Conservation (phyloP, 257 asterid genomes). For the Leonotis leonurus region DNA sequence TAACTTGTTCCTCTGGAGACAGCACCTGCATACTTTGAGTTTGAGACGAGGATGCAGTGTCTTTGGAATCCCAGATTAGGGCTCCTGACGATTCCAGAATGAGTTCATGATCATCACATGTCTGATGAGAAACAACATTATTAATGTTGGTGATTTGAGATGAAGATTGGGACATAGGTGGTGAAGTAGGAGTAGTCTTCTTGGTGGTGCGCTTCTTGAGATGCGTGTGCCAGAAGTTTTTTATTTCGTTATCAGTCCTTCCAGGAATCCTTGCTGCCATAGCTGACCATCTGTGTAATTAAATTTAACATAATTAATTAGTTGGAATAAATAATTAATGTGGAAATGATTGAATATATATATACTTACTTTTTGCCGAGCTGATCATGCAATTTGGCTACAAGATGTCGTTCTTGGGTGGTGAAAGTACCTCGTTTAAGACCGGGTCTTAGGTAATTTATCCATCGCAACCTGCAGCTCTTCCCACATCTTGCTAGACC, state of each 20-base stretch:
- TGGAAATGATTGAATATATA: neutral
- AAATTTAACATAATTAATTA: neutral
- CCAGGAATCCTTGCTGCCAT: conserved; percentile 21
- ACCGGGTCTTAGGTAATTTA: conserved; percentile 25
- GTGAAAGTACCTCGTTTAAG: conserved; percentile 21
- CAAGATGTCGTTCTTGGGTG: conserved; percentile 20
- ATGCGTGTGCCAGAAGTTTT: conserved; percentile 21
- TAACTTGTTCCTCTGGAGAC: too few species aligned
- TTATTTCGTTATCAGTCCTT: conserved; percentile 21
- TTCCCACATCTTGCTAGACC: conserved; percentile 27
- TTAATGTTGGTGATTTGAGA: neutral
- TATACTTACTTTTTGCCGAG: conserved; percentile 23
- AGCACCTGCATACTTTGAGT: too few species aligned
- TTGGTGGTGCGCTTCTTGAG: conserved; percentile 7
- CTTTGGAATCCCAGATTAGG: too few species aligned
- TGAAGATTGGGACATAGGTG: too few species aligned
- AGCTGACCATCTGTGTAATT: conserved; percentile 32
- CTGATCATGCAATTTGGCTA: conserved; percentile 14
- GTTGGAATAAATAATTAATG: neutral
- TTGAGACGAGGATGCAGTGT: too few species aligned
- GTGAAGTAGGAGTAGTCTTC: too few species aligned
- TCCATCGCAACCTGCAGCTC: conserved; percentile 32
- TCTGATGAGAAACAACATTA: too few species aligned
- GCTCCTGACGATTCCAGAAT: conserved; percentile 13
- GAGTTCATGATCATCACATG: neutral